These are phyloP conservation scores for Carex arenaria DNA, from an alignment of 202 grass and related monocot genomes.

Conservation along the genomic window DNA sequence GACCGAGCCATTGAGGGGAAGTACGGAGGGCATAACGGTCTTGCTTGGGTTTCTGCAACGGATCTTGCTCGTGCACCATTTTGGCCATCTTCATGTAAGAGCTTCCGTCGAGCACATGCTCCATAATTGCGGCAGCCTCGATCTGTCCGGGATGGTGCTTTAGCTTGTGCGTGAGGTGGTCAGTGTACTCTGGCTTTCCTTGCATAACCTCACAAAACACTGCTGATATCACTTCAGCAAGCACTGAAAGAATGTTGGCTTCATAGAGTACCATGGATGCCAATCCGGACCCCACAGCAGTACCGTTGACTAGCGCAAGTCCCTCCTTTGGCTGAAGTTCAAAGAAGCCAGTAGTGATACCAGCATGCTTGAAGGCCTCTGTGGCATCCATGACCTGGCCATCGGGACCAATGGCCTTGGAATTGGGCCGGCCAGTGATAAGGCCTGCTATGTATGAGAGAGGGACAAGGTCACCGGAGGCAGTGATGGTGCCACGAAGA, in stretches of 20 bases:
- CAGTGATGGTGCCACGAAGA: slow-evolving; percentile 79
- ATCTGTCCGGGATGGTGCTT: slow-evolving; percentile 89
- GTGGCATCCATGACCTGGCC: slow-evolving; percentile 60
- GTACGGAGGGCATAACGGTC: slow-evolving; percentile 83
- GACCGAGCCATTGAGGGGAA: slow-evolving; percentile 84
- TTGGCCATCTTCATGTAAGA: slow-evolving; percentile 67
- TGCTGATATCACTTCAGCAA: slow-evolving; percentile 61
- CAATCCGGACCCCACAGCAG: slow-evolving; percentile 69
- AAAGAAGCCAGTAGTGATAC: slow-evolving; percentile 77
- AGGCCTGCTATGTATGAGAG: slow-evolving; percentile 81
- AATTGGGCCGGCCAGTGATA: slow-evolving; percentile 70
- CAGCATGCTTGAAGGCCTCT: slow-evolving; percentile 72
- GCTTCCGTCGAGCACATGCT: slow-evolving; percentile 73
- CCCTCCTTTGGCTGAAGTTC: slow-evolving; percentile 90
- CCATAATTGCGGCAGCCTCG: slow-evolving; percentile 83
- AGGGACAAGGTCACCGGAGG: slow-evolving; percentile 72
- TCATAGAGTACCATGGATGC: slow-evolving; percentile 69
- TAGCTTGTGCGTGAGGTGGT: slow-evolving; percentile 79
- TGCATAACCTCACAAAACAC: slow-evolving; percentile 87
- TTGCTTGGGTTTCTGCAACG: slow-evolving; percentile 59
- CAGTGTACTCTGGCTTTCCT: slow-evolving; percentile 71
- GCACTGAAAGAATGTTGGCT: slow-evolving; percentile 55
- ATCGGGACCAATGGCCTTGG: slow-evolving; percentile 40
- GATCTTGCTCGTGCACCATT: slow-evolving; percentile 59
- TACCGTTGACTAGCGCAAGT: slow-evolving; percentile 84